phyloP scores from a whole-genome alignment of 140 eudicot species.

The Flaveria floridana region DNA sequence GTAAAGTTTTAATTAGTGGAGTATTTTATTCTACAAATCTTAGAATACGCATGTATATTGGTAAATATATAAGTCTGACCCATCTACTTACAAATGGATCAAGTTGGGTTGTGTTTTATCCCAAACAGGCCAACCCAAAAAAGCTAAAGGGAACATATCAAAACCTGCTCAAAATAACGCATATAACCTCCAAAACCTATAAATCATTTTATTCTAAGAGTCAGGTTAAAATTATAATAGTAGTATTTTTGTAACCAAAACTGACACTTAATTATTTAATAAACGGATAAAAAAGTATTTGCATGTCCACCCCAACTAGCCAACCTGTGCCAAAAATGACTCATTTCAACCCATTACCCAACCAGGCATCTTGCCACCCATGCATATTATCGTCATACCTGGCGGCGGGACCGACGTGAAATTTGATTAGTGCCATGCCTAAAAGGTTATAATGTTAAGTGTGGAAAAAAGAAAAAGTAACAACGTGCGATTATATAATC shows the following conservation, averaged over 20 bases:
- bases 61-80: neutral
- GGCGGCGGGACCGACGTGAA: neutral
- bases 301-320: neutral
- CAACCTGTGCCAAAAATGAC: neutral
- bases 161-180: neutral
- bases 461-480: neutral
- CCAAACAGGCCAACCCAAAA: neutral
- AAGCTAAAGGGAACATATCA: neutral
- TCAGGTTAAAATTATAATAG: neutral
- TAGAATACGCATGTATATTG: neutral
- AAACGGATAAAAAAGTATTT: neutral
- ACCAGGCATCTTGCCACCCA: neutral
- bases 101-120: neutral
- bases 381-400: slow-evolving; percentile 7
- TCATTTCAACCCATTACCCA: slow-evolving; percentile 1
- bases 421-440: neutral
- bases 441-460: neutral
- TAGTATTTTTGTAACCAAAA: neutral
- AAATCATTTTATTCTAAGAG: neutral
- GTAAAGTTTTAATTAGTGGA: neutral
- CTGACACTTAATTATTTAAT: neutral
- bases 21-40: neutral
- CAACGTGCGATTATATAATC: neutral
- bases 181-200: neutral
- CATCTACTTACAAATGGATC: neutral